Conservation (phyloP, 345 rosid genomes). For the Pistacia integerrima region DNA sequence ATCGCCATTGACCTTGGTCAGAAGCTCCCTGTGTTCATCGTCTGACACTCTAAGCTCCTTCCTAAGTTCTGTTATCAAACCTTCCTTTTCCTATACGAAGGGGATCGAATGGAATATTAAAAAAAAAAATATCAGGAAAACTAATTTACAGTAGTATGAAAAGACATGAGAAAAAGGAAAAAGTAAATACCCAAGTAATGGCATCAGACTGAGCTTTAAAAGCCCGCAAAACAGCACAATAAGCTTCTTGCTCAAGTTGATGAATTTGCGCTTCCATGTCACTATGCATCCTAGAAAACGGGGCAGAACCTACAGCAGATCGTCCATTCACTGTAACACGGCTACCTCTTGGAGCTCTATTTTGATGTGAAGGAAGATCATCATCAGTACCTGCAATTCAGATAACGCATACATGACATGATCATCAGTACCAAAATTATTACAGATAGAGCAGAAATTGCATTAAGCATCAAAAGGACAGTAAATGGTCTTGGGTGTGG, state of each 20-base stretch:
- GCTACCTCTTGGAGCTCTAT: slow-evolving; percentile 36
- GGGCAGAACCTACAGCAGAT: slow-evolving; percentile 39
- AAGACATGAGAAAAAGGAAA: slow-evolving; percentile 9
- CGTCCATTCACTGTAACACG: slow-evolving; percentile 41
- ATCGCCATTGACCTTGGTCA: slow-evolving; percentile 78
- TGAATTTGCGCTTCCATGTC: slow-evolving; percentile 92
- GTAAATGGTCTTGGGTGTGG: not conserved
- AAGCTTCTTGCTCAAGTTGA: slow-evolving; percentile 96
- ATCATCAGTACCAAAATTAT: not conserved
- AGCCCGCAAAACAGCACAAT: slow-evolving; percentile 87
- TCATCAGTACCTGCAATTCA: slow-evolving; percentile 46
- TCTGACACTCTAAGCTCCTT: slow-evolving; percentile 94
- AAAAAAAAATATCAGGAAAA: slow-evolving; percentile 5
- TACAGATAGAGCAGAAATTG: not conserved
- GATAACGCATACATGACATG: not conserved
- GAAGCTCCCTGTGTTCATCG: slow-evolving; percentile 93
- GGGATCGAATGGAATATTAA: not conserved
- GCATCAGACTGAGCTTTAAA: slow-evolving; percentile 99
- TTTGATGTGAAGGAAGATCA: slow-evolving; percentile 47
- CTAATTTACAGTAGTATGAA: not conserved
- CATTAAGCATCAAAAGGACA: slow-evolving; percentile 8
- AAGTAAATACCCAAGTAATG: slow-evolving; percentile 80
- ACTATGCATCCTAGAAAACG: slow-evolving; percentile 35
- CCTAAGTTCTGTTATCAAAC: slow-evolving; percentile 91
- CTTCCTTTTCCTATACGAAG: slow-evolving; percentile 78